Evolutionary conservation across 805 yeast species (phyloP).

Genomic region (Candida jianshihensis): DNA sequence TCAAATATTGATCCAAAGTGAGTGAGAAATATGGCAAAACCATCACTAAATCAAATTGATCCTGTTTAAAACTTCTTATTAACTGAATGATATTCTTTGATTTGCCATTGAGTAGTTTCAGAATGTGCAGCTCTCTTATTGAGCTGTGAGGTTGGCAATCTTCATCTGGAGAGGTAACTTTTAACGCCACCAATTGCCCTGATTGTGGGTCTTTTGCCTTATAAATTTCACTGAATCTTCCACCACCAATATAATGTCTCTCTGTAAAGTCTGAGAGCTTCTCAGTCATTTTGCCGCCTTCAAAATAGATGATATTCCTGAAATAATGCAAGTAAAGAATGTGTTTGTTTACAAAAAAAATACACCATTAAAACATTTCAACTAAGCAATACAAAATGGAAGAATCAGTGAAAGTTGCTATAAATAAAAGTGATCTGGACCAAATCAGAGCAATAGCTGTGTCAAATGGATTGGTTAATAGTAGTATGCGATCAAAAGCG

Average conservation of each 20-base stretch:
- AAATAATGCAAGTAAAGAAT: no score
- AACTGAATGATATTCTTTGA: conserved; percentile 14
- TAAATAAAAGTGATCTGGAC: no score
- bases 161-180: conserved; percentile 41
- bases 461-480: no score
- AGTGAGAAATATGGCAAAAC: conserved; percentile 33
- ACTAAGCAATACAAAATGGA: no score
- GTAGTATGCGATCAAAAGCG: no score
- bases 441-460: no score
- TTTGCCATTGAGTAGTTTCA: conserved; percentile 20
- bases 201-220: conserved; percentile 12
- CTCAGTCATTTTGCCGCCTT: not conserved
- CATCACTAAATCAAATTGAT: conserved; percentile 31
- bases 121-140: conserved; percentile 35
- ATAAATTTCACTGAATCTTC: conserved; percentile 38
- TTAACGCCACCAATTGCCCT: conserved; percentile 32
- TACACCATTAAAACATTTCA: no score
- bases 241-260: conserved; percentile 29
- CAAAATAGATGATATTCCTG: not conserved
- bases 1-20: conserved; percentile 30
- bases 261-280: conserved; percentile 4
- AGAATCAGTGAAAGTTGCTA: no score
- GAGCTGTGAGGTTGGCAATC: conserved; percentile 49
- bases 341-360: no score
- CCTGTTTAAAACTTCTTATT: conserved; percentile 19